Evolutionary conservation across 768 basidiomycete genomes (phyloP), one percentile per base, ranked within the genome.

Genomic region (Ramaria sp.): DNA sequence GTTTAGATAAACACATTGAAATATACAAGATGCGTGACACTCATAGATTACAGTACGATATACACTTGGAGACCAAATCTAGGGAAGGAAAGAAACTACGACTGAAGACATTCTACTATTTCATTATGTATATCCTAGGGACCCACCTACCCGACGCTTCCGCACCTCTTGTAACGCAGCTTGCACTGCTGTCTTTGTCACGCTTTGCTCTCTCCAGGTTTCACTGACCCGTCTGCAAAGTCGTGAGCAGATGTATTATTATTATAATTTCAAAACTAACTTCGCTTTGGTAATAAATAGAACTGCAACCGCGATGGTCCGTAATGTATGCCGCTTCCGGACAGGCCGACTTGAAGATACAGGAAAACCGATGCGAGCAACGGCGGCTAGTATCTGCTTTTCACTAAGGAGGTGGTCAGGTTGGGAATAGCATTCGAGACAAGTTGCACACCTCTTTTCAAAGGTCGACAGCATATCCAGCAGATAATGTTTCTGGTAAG

Each of bases 401-500:
- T 89, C 86, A 55, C 87, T 87, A 58, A 17, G 51, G 33, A 17
- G 27, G 20, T 49, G 24, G 19, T 49, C 39, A 43, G 15, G 27
- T 24, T 34, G n/a, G 15, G 12, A 7, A 38, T 10, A 9, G 34
- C 51, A 22, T 34, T 7, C 12, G 34, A 49, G 27, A 22, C 39
- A 57, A 51, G 20, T 7, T 10, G 59, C 77, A 60, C 51, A 89
- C 89, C 82, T 85, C 64, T 77, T 79, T 72, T 90, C 84, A 57
- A 84, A 81, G 57, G 78, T 76, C 20, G 78, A 67, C 24, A 96
- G 70, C n/a, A 94, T 73, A 2, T 83, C 70, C 9, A 93, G 72
- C 11, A 98, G 75, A 67, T 97, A 97, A 48, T 78, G 73, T 67
- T 99, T 99, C 73, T 98, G 96, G 64, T 91, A 83, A 15, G 77